Evolutionary conservation across 179 eudicot genomes (phyloP), one percentile per base, ranked within the genome.

Genomic region (Beta corolliflora): DNA sequence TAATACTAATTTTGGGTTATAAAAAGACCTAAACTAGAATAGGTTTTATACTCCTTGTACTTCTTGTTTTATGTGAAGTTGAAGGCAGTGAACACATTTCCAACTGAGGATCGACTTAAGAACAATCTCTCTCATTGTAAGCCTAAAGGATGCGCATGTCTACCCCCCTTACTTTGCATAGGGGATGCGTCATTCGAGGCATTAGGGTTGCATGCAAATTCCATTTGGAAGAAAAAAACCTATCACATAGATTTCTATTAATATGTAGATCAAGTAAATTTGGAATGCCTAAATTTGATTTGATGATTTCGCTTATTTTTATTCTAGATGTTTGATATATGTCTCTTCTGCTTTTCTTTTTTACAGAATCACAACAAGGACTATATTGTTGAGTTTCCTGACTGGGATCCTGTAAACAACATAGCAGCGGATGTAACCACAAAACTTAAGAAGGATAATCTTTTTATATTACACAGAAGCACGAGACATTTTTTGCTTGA

Each of bases 281-380:
- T 55, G 48, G 9, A 54, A 15, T 6, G 25, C 9, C 18, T 21
- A 46, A 19, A 54, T 31, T 12, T 53, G 19, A 19, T 79, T 14
- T 50, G 46, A 59, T 79, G 71, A 7, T 70, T 60, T 50, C 61
- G 14, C 45, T 16, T 25, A 29, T 44, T 61, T n/a, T 45, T 55
- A 6, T 15, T 4, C 54, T 50, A 53, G 50, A 60, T 68, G 9
- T 56, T 12, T 45, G 25, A 60, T 77, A 14, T 25, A 45, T 36
- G 9, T 55, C 14, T 48, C 18, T 41, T 72, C 25, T 78, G n/a
- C 78, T 13, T 58, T 68, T 69, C 36, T n/a, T 74, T 78, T 68
- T 48, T 83, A 77, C 89, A 97, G 99, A 95, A 93, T 86, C 99
- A 97, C 81, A 97, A 97, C 89, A 93, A 81, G 68, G 99, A 97